Evolutionary conservation across 805 yeast genomes (phyloP).

Genomic region (Suhomyces kilbournensis): DNA sequence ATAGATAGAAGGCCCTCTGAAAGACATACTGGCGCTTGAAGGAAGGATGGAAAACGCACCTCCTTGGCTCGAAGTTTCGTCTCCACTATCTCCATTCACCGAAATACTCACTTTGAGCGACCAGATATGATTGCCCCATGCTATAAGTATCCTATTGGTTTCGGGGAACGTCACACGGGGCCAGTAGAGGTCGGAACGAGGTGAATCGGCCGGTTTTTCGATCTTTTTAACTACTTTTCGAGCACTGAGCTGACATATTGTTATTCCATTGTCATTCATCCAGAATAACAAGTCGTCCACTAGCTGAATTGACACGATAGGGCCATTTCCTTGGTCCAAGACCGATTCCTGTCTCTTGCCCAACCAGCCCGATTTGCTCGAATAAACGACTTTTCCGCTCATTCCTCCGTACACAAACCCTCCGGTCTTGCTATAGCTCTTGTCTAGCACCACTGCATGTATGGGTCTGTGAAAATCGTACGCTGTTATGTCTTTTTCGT

Average conservation of each 20-base stretch:
- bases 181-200: slow-evolving; percentile 76
- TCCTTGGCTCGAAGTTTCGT: background rate
- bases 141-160: slow-evolving; percentile 63
- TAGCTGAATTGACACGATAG: slow-evolving; percentile 65
- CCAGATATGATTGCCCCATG: slow-evolving; percentile 85
- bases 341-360: slow-evolving; percentile 72
- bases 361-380: slow-evolving; percentile 76
- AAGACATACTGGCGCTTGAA: slow-evolving; percentile 52
- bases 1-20: slow-evolving; percentile 33
- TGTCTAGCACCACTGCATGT: slow-evolving; percentile 80
- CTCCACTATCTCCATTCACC: slow-evolving; percentile 1
- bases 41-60: slow-evolving; percentile 37
- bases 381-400: slow-evolving; percentile 74
- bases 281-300: slow-evolving; percentile 69
- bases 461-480: slow-evolving; percentile 85
- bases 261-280: slow-evolving; percentile 81
- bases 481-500: slow-evolving; percentile 62
- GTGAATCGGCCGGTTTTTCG: slow-evolving; percentile 53
- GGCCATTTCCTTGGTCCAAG: slow-evolving; percentile 59
- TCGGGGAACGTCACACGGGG: slow-evolving; percentile 72
- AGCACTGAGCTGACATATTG: slow-evolving; percentile 57
- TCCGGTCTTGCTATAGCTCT: slow-evolving; percentile 57
- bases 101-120: slow-evolving; percentile 44
- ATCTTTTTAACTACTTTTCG: slow-evolving; percentile 49
- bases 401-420: slow-evolving; percentile 86